phyloP scores from a whole-genome alignment of 2,329 filamentous ascomycete species.

The Nemania sp. region DNA sequence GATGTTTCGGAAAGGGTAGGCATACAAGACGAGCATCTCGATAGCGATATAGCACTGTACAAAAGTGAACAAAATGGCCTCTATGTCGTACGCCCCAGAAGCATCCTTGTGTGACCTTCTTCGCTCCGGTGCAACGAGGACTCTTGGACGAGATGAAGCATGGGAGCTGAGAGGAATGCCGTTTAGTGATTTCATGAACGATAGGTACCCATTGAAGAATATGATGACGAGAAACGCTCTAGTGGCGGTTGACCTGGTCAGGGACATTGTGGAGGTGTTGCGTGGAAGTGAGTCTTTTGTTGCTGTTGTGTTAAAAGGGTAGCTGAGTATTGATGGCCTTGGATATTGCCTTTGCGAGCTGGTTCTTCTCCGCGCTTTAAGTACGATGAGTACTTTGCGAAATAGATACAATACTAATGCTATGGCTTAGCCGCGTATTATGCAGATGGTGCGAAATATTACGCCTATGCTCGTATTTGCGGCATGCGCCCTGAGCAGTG shows the following conservation, averaged over 20 bases:
- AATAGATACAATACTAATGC: neutral
- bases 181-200: neutral
- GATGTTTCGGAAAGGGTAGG: neutral
- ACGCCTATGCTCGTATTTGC: neutral
- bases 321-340: neutral
- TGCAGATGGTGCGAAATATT: neutral
- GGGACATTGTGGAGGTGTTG: neutral
- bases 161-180: neutral
- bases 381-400: neutral
- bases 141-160: neutral
- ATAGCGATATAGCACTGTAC: neutral
- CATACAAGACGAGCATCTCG: neutral
- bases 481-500: neutral
- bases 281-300: neutral
- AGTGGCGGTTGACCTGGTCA: neutral
- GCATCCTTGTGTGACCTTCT: neutral
- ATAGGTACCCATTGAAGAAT: neutral
- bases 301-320: neutral
- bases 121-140: neutral
- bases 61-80: neutral
- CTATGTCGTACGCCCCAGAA: neutral
- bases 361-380: neutral
- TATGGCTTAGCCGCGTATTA: neutral
- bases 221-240: neutral
- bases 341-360: neutral